Evolutionary conservation across 2,329 filamentous ascomycete genomes (phyloP).

Genomic region (Beauveria sp.): DNA sequence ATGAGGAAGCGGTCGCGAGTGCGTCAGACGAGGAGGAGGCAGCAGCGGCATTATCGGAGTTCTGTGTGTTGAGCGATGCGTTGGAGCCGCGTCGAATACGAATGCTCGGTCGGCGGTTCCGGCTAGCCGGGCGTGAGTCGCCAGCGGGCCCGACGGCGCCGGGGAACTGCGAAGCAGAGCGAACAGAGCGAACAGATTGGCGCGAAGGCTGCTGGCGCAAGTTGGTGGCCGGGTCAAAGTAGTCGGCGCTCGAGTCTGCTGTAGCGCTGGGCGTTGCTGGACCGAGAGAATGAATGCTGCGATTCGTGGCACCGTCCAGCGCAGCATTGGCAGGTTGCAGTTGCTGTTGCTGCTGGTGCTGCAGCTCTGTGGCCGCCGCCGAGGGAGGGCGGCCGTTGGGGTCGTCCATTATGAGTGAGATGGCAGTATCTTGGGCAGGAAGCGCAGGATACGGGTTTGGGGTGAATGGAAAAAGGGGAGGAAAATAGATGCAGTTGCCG

Average conservation of each 20-base stretch:
- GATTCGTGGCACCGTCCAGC: neutral
- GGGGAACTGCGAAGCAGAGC: neutral
- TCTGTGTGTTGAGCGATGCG: neutral
- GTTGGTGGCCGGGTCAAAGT: neutral
- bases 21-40: neutral
- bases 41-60: neutral
- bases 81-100: slow-evolving; percentile 11
- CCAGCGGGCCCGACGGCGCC: neutral
- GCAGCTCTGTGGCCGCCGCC: slow-evolving; percentile 2
- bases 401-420: neutral
- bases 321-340: neutral
- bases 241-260: neutral
- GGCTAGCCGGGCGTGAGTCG: slow-evolving; percentile 2
- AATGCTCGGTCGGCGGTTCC: slow-evolving; percentile 11
- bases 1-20: neutral
- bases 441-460: neutral
- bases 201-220: neutral
- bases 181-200: slow-evolving; percentile 6
- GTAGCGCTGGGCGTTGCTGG: neutral
- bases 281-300: neutral
- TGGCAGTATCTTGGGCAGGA: neutral
- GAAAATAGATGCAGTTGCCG: neutral
- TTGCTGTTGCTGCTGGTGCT: neutral
- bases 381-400: slow-evolving; percentile 2
- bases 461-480: neutral